Evolutionary conservation across 2,329 filamentous ascomycete species (phyloP).

Genomic region (Botrytis byssoidea): DNA sequence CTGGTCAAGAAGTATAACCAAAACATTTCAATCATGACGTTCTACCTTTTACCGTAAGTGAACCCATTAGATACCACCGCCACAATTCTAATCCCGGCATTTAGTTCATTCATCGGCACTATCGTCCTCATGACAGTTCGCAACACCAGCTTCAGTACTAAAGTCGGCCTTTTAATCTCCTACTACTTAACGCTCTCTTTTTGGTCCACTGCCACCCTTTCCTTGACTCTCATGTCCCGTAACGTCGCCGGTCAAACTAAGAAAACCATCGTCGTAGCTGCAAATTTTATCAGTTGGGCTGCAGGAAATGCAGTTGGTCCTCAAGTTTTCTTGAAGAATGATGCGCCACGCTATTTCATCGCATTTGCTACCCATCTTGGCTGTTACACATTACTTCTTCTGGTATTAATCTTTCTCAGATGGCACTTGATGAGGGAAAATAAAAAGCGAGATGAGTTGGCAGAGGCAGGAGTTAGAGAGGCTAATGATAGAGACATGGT

Average conservation of each 20-base stretch:
- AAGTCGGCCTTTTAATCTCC: constrained; percentile 66
- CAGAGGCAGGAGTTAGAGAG: constrained; percentile 1
- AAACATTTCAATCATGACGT: constrained; percentile 64
- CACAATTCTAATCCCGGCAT: background rate
- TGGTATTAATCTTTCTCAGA: constrained; percentile 19
- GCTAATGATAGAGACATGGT: constrained; percentile 27
- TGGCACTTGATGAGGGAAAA: constrained; percentile 21
- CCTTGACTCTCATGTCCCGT: constrained; percentile 58
- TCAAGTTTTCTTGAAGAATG: constrained; percentile 53
- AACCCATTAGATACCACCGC: background rate
- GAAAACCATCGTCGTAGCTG: constrained; percentile 54
- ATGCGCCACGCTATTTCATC: constrained; percentile 52
- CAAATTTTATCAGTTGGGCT: constrained; percentile 58
- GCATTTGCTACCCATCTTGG: constrained; percentile 55
- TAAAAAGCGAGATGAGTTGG: constrained; percentile 17
- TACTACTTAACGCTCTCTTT: constrained; percentile 79
- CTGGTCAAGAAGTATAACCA: constrained; percentile 67
- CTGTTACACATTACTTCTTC: constrained; percentile 39
- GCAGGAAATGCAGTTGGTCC: constrained; percentile 53
- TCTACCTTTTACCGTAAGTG: constrained; percentile 63
- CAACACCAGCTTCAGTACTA: constrained; percentile 55
- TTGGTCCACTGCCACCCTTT: constrained; percentile 70
- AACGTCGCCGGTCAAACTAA: constrained; percentile 62
- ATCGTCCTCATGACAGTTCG: constrained; percentile 69
- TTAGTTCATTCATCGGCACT: constrained; percentile 66